Evolutionary conservation across 1,139 yeast species (phyloP).

Genomic region (Candida sp.): DNA sequence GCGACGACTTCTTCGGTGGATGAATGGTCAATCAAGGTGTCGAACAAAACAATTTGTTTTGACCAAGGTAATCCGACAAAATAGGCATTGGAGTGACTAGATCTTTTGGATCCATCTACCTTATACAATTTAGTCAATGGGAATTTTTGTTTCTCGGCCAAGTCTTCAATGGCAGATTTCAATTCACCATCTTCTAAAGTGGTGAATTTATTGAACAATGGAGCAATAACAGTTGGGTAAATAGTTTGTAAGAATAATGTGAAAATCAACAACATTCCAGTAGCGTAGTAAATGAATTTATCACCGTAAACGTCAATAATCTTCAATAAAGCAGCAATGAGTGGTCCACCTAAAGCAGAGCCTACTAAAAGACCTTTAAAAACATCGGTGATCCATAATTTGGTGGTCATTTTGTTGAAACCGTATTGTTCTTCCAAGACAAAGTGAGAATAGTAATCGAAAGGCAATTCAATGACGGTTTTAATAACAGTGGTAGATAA

Average conservation of each 20-base stretch:
- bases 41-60: conserved; percentile 90
- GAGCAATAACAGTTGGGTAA: conserved; percentile 82
- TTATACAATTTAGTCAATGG: conserved; percentile 85
- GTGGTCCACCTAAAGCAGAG: conserved; percentile 64
- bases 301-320: conserved; percentile 80
- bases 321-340: conserved; percentile 71
- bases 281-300: conserved; percentile 73
- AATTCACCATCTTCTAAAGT: conserved; percentile 91
- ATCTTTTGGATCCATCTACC: conserved; percentile 93
- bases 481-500: conserved; percentile 41
- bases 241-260: conserved; percentile 73
- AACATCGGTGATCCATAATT: conserved; percentile 69
- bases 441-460: conserved; percentile 73
- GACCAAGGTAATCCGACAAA: conserved; percentile 97
- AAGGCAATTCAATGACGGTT: conserved; percentile 58
- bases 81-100: conserved; percentile 95
- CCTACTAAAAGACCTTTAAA: conserved; percentile 57
- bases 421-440: conserved; percentile 92
- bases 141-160: conserved; percentile 74
- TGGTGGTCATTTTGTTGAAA: conserved; percentile 78
- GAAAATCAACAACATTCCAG: conserved; percentile 66
- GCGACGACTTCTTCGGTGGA: conserved; percentile 83
- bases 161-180: conserved; percentile 72
- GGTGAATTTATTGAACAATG: conserved; percentile 85
- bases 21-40: conserved; percentile 81